Evolutionary conservation across 2,329 filamentous ascomycete species (phyloP), one percentile per base, ranked within the genome.

Genomic region (Thelonectria blattea): DNA sequence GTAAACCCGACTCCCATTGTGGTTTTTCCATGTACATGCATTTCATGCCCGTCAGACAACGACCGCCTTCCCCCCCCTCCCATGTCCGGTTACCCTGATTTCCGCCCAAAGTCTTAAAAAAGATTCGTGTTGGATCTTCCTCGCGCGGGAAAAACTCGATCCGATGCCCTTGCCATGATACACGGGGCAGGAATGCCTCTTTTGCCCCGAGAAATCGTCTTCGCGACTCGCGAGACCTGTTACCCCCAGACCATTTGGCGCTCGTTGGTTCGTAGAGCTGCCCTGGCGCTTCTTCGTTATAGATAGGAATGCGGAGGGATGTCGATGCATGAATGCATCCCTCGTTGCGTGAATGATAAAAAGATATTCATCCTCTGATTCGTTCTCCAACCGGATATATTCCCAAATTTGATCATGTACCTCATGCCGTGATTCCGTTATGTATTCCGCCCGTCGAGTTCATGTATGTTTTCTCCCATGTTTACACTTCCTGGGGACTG

Each of bases 401-500:
- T 4, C 45, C n/a, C 14, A 27, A 17, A 47, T n/a, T 45, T 47
- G 45, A 47, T 47, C 30, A 39, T 43, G 22, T 18, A 27, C 27
- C 17, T 22, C 42, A n/a, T 52, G 43, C 24, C 37, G 17, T 67
- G 60, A 53, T 62, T 34, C 61, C 52, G 65, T 51, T 58, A 57
- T 68, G 66, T 68, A 56, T 56, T 43, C 54, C 37, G 43, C 46
- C 54, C 54, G 54, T 34, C 54, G 54, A 56, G 45, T 42, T 43
- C 15, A 34, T 34, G 34, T 53, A 17, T 37, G 10, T 24, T 51
- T 51, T 60, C 58, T 66, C 54, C 60, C 65, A 60, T 54, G 57
- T 69, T 71, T 70, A 72, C 61, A 72, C 65, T 69, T 72, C 70
- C 62, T 67, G 68, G 66, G 64, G 62, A 66, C 65, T 66, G 65